Conservation (phyloP, 352 stramenopile genomes). For the Globisporangium viniferum region DNA sequence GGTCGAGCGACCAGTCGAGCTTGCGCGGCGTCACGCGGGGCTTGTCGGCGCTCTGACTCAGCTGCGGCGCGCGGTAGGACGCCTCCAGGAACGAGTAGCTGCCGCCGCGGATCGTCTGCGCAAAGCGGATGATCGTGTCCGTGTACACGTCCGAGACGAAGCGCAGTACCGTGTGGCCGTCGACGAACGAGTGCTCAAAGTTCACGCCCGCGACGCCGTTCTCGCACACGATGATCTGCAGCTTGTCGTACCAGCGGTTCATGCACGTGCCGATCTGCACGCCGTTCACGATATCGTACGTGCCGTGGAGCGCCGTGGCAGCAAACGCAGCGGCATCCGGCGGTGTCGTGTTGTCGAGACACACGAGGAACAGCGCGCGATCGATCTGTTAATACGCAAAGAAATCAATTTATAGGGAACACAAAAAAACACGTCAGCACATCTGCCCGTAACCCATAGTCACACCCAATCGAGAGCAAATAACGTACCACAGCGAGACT, state of each 20-base stretch:
- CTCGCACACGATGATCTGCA: slow-evolving; percentile 94
- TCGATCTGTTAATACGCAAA: slow-evolving; percentile 64
- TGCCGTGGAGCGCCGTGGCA: slow-evolving; percentile 90
- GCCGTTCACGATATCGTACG: slow-evolving; percentile 80
- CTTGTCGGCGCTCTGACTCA: slow-evolving; percentile 35
- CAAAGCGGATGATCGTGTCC: slow-evolving; percentile 92
- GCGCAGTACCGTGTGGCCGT: slow-evolving; percentile 94
- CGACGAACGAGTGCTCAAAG: slow-evolving; percentile 97
- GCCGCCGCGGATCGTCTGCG: slow-evolving; percentile 89
- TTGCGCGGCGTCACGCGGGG: slow-evolving; percentile 83
- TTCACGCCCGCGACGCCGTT: slow-evolving; percentile 94
- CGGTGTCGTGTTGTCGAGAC: slow-evolving; percentile 91
- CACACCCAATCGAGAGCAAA: not conserved
- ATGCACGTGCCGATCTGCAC: slow-evolving; percentile 90
- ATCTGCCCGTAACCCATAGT: not conserved
- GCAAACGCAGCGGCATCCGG: slow-evolving; percentile 71
- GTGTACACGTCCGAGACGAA: slow-evolving; percentile 90
- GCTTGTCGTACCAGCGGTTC: slow-evolving; percentile 98
- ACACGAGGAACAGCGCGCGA: slow-evolving; percentile 93
- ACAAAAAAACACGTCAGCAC: not conserved
- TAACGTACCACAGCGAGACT: slow-evolving; percentile 73
- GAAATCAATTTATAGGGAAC: not conserved
- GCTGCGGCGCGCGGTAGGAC: slow-evolving; percentile 66
- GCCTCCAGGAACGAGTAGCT: slow-evolving; percentile 75
- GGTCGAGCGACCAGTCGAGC: slow-evolving; percentile 87